Conservation (phyloP, 805 yeast species). For the Jamesozyma piceae region DNA sequence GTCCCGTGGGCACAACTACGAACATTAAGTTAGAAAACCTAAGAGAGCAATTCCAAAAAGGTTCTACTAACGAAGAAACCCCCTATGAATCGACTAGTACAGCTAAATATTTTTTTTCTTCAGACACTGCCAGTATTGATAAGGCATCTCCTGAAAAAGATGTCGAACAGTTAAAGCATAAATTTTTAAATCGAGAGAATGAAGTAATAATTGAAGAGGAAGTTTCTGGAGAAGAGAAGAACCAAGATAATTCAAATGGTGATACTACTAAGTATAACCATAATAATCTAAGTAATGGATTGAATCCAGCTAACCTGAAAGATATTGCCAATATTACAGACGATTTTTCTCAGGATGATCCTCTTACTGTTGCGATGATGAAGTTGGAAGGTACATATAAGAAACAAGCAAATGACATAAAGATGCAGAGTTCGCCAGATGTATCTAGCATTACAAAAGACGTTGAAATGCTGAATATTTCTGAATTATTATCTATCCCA, state of each 20-base stretch:
- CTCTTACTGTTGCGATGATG: slow-evolving; percentile 60
- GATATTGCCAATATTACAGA: slow-evolving; percentile 82
- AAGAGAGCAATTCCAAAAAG: slow-evolving; percentile 9
- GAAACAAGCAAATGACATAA: slow-evolving; percentile 6
- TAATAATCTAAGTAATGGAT: not conserved
- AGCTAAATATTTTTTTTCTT: slow-evolving; percentile 24
- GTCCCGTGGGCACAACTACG: not conserved
- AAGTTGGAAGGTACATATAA: slow-evolving; percentile 64
- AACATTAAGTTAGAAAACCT: slow-evolving; percentile 3
- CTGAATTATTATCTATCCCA: slow-evolving; percentile 8
- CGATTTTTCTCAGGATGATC: slow-evolving; percentile 56
- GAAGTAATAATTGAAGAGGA: not conserved
- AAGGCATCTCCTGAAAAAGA: slow-evolving; percentile 28
- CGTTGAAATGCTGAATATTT: slow-evolving; percentile 13
- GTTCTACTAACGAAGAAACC: not conserved
- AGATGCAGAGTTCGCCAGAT: slow-evolving; percentile 11
- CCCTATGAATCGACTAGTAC: slow-evolving; percentile 3
- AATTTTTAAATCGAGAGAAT: slow-evolving; percentile 17
- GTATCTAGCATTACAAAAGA: slow-evolving; percentile 13
- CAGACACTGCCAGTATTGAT: slow-evolving; percentile 22
- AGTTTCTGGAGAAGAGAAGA: not conserved
- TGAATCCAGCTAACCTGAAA: slow-evolving; percentile 8
- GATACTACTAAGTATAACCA: slow-evolving; percentile 2
- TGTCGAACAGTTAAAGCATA: slow-evolving; percentile 24
- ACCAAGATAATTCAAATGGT: not conserved